These are phyloP conservation scores for Pyricularia pennisetigena DNA, from an alignment of 2,329 filamentous ascomycete species.

Conservation along the genomic window DNA sequence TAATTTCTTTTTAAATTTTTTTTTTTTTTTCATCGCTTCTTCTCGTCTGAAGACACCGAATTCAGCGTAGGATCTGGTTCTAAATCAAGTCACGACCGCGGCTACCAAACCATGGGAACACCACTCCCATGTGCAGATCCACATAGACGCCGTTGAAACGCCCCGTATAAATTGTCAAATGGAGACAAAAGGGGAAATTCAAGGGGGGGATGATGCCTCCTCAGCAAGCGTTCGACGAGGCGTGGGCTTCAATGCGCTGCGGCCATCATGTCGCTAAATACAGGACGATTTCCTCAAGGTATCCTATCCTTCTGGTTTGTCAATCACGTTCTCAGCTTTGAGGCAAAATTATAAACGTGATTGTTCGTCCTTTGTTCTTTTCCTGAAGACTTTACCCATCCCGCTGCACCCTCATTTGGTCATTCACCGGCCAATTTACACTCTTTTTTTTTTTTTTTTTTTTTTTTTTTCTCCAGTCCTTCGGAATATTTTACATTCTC, in stretches of 20 bases:
- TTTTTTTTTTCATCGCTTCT: not conserved
- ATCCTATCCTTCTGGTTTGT: not conserved
- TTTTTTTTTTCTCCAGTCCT: no score
- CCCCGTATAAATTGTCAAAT: not conserved
- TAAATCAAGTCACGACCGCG: no score
- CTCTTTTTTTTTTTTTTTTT: not conserved
- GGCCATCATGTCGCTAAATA: not conserved
- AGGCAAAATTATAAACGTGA: not conserved
- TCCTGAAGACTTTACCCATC: not conserved
- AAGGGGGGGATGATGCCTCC: not conserved
- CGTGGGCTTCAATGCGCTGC: not conserved
- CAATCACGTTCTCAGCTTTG: not conserved
- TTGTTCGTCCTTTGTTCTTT: not conserved
- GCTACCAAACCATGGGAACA: not conserved
- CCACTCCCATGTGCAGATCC: not conserved
- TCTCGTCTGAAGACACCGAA: not conserved
- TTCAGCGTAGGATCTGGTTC: not conserved
- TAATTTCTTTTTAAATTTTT: no score
- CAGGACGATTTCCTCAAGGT: no score
- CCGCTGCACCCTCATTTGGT: no score
- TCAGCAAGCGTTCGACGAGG: not conserved
- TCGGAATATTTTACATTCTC: not conserved
- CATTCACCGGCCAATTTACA: no score
- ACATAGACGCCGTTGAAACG: not conserved
- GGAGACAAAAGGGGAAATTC: not conserved